Evolutionary conservation across 129 eudicot species (phyloP).

Genomic region (Rutidosis leptorrhynchoides): DNA sequence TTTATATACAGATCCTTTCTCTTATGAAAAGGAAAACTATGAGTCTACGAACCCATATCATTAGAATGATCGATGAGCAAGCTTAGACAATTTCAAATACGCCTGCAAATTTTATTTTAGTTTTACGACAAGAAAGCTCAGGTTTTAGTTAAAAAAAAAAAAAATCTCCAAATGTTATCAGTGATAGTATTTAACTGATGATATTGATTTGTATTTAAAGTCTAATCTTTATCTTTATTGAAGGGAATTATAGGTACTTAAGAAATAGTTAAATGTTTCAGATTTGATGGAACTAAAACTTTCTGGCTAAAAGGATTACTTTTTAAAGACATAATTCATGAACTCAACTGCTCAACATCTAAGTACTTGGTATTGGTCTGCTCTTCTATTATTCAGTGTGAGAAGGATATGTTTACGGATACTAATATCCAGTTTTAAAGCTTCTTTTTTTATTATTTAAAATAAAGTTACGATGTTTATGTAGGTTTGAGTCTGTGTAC

Average conservation of each 20-base stretch:
- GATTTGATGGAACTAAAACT: not conserved
- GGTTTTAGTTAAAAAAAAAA: no score
- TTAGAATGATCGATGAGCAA: no score
- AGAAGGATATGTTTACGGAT: no score
- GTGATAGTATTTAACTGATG: not conserved
- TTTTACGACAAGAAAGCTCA: no score
- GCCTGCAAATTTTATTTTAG: no score
- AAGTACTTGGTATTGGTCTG: not conserved
- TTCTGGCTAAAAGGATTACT: not conserved
- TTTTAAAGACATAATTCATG: not conserved
- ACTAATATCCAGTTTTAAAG: not conserved
- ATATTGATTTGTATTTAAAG: not conserved
- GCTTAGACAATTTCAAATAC: no score
- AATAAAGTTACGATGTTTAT: constrained; percentile 27
- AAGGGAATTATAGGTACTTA: no score
- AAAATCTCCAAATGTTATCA: not conserved
- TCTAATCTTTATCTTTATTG: no score
- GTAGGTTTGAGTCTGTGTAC: constrained; percentile 79
- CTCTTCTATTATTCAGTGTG: no score
- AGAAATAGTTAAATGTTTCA: not conserved
- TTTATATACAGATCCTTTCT: no score
- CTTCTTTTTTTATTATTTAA: not conserved
- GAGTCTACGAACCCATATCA: no score
- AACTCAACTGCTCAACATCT: not conserved
- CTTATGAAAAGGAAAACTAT: no score